These are phyloP conservation scores for Diplocarpon rosae DNA, from an alignment of 2,329 filamentous ascomycete genomes.

Conservation along the genomic window DNA sequence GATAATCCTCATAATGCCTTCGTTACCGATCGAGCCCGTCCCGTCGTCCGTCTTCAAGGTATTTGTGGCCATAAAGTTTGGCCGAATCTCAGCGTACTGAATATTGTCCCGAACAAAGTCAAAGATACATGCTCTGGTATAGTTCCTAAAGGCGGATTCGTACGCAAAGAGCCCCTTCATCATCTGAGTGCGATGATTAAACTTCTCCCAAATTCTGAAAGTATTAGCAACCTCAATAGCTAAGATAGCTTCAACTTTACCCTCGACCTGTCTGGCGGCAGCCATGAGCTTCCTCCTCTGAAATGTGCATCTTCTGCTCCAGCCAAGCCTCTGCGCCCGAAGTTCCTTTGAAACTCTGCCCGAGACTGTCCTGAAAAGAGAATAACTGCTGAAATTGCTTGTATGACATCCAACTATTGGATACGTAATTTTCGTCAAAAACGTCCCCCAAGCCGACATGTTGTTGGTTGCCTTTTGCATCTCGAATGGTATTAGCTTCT, in stretches of 20 bases:
- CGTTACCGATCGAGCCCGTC: slow-evolving; percentile 38
- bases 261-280: slow-evolving; percentile 37
- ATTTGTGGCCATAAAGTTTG: slow-evolving; percentile 55
- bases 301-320: slow-evolving; percentile 48
- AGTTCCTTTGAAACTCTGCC: slow-evolving; percentile 15
- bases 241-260: slow-evolving; percentile 30
- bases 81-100: slow-evolving; percentile 60
- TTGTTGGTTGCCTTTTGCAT: slow-evolving; percentile 14
- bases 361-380: slow-evolving; percentile 22
- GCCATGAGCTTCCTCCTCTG: slow-evolving; percentile 47
- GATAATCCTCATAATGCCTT: slow-evolving; percentile 50
- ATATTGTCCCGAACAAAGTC: slow-evolving; percentile 54
- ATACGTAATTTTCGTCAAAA: slow-evolving; percentile 38
- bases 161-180: slow-evolving; percentile 66
- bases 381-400: slow-evolving; percentile 32
- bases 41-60: slow-evolving; percentile 50
- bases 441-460: slow-evolving; percentile 30
- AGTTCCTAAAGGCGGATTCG: slow-evolving; percentile 47
- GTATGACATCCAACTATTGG: slow-evolving; percentile 37
- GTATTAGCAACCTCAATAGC: slow-evolving; percentile 8
- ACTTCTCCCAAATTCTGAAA: slow-evolving; percentile 44
- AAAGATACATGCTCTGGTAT: slow-evolving; percentile 47
- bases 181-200: slow-evolving; percentile 58
- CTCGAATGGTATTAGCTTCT: slow-evolving; percentile 21
- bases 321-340: slow-evolving; percentile 42